Base-by-base conservation (phyloP, 176 grass and related monocot species). In the Pharus latifolius region DNA sequence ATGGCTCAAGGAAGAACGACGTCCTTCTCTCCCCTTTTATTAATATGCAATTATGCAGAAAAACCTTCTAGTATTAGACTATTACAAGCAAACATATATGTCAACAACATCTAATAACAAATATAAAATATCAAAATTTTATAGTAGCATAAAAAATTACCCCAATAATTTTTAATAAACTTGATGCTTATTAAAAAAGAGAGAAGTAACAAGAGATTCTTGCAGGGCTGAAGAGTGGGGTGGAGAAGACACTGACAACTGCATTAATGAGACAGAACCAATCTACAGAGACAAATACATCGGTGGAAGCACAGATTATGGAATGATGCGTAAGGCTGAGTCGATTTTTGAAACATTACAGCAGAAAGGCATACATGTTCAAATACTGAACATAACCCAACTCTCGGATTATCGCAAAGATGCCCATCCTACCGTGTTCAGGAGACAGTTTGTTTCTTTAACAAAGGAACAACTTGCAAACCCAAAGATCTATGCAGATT, bases 301-400 rank as follows among this genome's bases (percentile, higher is more conserved):
- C 37, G 69, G 76, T 0, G 76, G 51, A 47, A 77, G 70, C 6
- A 86, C 91, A 14, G 82, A 95, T 33, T 87, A 90, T 63, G 69
- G 63, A 19, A 57, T 95, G 87, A 78, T 90, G 87, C 67, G 60
- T 7, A 87, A 48, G 13, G 83, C 75, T 0, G 82, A 78, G 49
- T 15, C 23, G 2, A 49, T 69, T 2, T 62, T 95, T 3, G 58
- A 20, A 1, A 53, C 63, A 33, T 4, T 95, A 32, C 54, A 84
- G 69, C 12, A 31, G 1, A 90, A 81, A 20, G 86, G 86, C 4
- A 54, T 94, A 11, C 55, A 69, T 29, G 83, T 96, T 14, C 19
- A 96, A 58, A 76, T 96, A 63, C 64, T 96, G 16, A 90, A 96
- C 52, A 87, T 96, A 48, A 87, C 91, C 1, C 71, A 90, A 33